Base-by-base conservation (phyloP, 192 early-diverging fungal genomes). In the Coemansia sp. region DNA sequence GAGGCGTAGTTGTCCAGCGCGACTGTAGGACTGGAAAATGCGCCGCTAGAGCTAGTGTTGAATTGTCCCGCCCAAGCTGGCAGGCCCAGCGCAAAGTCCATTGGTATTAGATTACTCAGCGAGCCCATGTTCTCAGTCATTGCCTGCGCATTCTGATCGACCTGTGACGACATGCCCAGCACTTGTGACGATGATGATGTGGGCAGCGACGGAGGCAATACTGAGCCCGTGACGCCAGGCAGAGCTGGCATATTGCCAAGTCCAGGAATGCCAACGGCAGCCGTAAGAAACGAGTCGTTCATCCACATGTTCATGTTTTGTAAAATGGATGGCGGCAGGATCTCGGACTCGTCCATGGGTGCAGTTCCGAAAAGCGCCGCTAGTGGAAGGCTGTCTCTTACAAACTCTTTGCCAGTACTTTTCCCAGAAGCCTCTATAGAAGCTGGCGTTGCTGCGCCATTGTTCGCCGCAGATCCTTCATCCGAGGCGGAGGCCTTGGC, bases 291-390 rank as follows among this genome's bases (percentile, higher is more conserved):
- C 51, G 78, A 81, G 58, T 81, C 78, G 57, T 81, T 81, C 72
- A 81, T 62, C 78, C 78, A 81, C 15, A 81, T 47, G 24, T 81
- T 81, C 78, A 81, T 81, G 56, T 69, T 81, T 53, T 81, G 78
- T 38, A 81, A 60, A 50, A 81, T 81, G 0, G 72, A 68, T 21
- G 78, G 78, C 17, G 72, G 78, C 39, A 81, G 55, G 51, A 81
- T 75, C 45, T 81, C 78, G 9, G 78, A 70, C 55, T 81, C 78
- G 43, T 81, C 66, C 29, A 81, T 72, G 7, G 72, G 73, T 22
- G 65, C 62, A 10, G 78, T 65, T 35, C 61, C 66, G 50, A 81
- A 81, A 8, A 81, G 66, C 17, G 78, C 66, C 3, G 78, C 58
- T 24, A 81, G 60, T 15, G 78, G 72, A 23, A 79, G 63, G 68